Percentiles rank a stretch among this genome's conserved stretches.
These are phyloP conservation scores for sunflower (Helianthus annuus) DNA, from an alignment of 129 eudicot species.

Conservation along the genomic window DNA sequence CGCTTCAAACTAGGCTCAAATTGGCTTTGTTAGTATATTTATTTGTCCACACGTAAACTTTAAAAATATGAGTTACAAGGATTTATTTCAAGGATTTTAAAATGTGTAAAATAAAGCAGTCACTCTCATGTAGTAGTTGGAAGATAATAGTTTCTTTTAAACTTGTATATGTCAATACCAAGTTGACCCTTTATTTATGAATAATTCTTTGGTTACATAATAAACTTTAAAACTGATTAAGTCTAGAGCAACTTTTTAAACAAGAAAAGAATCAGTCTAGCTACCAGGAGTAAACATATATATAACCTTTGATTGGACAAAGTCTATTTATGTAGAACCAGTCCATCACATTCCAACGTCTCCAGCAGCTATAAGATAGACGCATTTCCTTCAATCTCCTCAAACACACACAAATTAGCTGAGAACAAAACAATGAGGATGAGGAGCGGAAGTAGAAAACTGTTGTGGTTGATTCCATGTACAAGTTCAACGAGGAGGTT, in stretches of 20 bases:
- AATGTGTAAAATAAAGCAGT: too few relatives aligned
- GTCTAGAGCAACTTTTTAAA: too few relatives aligned
- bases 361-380: too few relatives aligned
- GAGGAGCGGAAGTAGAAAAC: slow-evolving; percentile 36
- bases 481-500: slow-evolving; percentile 22
- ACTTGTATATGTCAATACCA: not conserved
- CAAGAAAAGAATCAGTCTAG: not conserved
- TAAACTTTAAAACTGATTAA: not conserved
- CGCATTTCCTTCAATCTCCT: not conserved
- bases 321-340: not conserved
- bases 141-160: too few relatives aligned
- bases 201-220: not conserved
- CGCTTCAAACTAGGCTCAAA: too few relatives aligned
- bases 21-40: too few relatives aligned
- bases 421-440: not conserved
- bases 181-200: not conserved
- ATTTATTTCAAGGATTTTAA: too few relatives aligned
- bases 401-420: not conserved
- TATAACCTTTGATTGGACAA: not conserved
- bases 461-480: slow-evolving; percentile 57
- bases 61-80: too few relatives aligned
- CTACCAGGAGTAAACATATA: not conserved
- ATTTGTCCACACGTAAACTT: too few relatives aligned
- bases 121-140: too few relatives aligned
- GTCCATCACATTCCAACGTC: not conserved